These are phyloP conservation scores for Solanum peruvianum DNA, from an alignment of 257 asterid species.

Conservation along the genomic window DNA sequence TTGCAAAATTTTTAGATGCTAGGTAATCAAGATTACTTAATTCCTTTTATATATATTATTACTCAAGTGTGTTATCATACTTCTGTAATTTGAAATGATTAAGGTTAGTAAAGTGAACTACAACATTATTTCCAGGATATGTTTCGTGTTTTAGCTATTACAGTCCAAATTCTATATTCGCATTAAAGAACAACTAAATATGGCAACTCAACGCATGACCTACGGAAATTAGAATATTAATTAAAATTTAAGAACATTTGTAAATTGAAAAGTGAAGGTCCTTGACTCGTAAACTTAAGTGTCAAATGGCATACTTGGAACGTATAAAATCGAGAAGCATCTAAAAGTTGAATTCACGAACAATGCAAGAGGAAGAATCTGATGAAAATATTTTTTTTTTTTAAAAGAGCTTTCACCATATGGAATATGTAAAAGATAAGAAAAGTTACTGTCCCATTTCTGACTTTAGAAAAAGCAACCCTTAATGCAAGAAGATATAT, in stretches of 20 bases:
- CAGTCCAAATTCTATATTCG: neutral
- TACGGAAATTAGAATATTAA: neutral
- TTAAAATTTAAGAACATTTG: neutral
- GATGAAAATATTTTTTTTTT: neutral
- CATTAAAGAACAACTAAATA: neutral
- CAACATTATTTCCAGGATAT: neutral
- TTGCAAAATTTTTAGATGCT: no score
- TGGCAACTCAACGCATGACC: neutral
- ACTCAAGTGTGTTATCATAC: no score
- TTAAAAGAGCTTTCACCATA: neutral
- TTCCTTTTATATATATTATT: no score
- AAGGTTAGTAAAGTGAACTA: neutral
- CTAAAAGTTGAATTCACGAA: neutral
- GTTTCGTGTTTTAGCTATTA: neutral
- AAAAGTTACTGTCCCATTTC: slow-evolving; percentile 5
- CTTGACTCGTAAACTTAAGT: neutral
- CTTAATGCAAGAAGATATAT: neutral
- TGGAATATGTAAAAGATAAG: neutral
- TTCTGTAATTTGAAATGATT: neutral
- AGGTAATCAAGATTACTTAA: no score
- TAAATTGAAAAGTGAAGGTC: neutral
- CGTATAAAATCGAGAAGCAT: neutral
- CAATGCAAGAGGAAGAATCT: slow-evolving; percentile 16
- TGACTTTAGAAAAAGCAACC: neutral
- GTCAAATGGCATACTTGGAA: neutral